Percentiles rank a stretch among this genome's conserved stretches.
Evolutionary conservation across 176 grass and related monocot species (phyloP).

Genomic region (Calamus simplicifolius): DNA sequence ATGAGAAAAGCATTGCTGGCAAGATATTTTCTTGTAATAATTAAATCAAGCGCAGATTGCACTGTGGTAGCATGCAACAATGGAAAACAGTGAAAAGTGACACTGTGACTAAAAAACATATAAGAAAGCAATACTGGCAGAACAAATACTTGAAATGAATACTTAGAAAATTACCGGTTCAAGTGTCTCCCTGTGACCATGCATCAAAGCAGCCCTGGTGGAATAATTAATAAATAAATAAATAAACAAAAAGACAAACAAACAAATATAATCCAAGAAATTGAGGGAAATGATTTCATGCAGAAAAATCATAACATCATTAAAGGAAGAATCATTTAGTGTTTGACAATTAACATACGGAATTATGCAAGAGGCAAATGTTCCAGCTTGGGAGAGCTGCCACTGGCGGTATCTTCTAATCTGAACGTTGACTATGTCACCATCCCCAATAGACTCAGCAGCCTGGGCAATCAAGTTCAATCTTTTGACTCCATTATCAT

Average conservation of each 20-base stretch:
- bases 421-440: constrained; percentile 96
- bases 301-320: not conserved
- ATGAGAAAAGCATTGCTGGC: too few species aligned
- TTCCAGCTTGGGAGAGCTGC: constrained; percentile 90
- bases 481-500: constrained; percentile 95
- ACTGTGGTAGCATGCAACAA: too few species aligned
- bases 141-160: not conserved
- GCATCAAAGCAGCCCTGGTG: constrained; percentile 83
- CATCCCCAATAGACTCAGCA: constrained; percentile 79
- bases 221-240: constrained; percentile 17
- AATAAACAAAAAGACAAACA: not conserved
- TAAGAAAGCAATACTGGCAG: too few species aligned
- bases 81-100: too few species aligned
- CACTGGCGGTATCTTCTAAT: constrained; percentile 98
- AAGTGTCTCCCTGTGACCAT: constrained; percentile 79
- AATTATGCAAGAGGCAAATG: constrained; percentile 85
- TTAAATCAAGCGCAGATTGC: too few species aligned
- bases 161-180: constrained; percentile 47
- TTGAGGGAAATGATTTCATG: not conserved
- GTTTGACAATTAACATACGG: constrained; percentile 56
- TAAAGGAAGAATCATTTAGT: constrained; percentile 5
- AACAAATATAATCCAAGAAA: not conserved
- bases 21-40: too few species aligned
- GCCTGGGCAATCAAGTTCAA: constrained; percentile 69
- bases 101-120: too few species aligned